These are phyloP conservation scores for Komagataea norvegica DNA, from an alignment of 1,139 yeast species.

Conservation along the genomic window DNA sequence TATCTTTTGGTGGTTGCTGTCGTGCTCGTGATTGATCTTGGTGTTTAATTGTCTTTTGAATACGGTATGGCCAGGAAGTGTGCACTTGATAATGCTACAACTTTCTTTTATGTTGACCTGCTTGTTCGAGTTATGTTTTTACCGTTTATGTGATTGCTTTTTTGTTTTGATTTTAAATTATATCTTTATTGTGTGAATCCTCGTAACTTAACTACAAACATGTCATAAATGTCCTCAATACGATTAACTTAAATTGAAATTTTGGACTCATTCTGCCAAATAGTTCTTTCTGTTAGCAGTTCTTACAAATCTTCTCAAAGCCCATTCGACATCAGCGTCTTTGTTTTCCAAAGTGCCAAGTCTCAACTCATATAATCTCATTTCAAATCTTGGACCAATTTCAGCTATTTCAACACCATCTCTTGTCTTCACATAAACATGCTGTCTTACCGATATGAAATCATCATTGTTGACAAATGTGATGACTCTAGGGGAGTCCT, in stretches of 20 bases:
- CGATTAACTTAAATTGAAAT: background rate
- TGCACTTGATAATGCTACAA: too few species aligned
- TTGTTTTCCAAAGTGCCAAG: slow-evolving; percentile 90
- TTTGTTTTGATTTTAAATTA: too few species aligned
- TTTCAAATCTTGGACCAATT: slow-evolving; percentile 97
- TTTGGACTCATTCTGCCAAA: slow-evolving; percentile 34
- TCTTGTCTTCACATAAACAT: slow-evolving; percentile 82
- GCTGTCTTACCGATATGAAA: slow-evolving; percentile 90
- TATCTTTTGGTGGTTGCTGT: too few species aligned
- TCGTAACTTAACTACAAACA: too few species aligned
- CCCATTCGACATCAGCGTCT: slow-evolving; percentile 99
- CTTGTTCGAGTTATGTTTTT: too few species aligned
- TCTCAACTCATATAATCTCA: slow-evolving; percentile 83
- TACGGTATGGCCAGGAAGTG: too few species aligned
- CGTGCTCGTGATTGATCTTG: too few species aligned
- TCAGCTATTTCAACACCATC: slow-evolving; percentile 92
- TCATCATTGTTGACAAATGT: slow-evolving; percentile 90
- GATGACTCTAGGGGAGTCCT: slow-evolving; percentile 81
- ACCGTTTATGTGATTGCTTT: too few species aligned
- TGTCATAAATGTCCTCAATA: too few species aligned
- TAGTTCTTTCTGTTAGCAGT: slow-evolving; percentile 95
- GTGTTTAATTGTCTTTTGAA: too few species aligned
- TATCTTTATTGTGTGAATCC: too few species aligned
- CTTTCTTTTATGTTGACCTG: too few species aligned
- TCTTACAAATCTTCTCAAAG: slow-evolving; percentile 83